phyloP scores from a whole-genome alignment of 192 early-diverging fungal genomes.

The Allomyces javanicus region DNA sequence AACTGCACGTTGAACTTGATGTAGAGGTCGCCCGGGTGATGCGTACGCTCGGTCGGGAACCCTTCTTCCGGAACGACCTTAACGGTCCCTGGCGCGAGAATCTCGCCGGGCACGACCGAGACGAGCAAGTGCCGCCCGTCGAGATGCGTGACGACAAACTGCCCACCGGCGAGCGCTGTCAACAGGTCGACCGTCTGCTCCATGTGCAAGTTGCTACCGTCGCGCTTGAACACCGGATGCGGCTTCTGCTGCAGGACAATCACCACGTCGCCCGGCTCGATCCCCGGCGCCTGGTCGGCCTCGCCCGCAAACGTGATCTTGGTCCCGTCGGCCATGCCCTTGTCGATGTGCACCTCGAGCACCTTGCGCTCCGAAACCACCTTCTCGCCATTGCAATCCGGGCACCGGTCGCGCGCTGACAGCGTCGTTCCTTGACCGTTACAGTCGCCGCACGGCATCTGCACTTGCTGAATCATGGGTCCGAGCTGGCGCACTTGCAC shows the following conservation, averaged over 20 bases:
- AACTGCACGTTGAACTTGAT: constrained; percentile 84
- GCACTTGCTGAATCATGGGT: constrained; percentile 99
- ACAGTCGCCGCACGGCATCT: constrained; percentile 86
- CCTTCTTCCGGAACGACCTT: constrained; percentile 81
- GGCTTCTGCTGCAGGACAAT: constrained; percentile 88
- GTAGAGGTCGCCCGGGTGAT: constrained; percentile 80
- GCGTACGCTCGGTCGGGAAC: constrained; percentile 81
- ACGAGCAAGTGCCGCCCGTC: constrained; percentile 81
- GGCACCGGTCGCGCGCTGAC: constrained; percentile 75
- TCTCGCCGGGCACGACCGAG: constrained; percentile 79
- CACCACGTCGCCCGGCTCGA: constrained; percentile 72
- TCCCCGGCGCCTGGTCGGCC: constrained; percentile 66
- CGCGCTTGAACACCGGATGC: constrained; percentile 63
- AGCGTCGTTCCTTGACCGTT: constrained; percentile 80
- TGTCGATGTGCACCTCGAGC: constrained; percentile 62
- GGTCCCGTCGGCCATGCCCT: constrained; percentile 96
- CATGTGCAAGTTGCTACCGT: constrained; percentile 61
- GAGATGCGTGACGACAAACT: constrained; percentile 74
- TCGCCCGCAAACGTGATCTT: constrained; percentile 80
- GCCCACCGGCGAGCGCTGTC: constrained; percentile 88
- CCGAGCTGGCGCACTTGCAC: constrained; percentile 84
- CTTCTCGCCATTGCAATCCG: constrained; percentile 77
- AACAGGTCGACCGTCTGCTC: constrained; percentile 86
- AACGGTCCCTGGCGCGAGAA: constrained; percentile 75
- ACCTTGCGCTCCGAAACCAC: constrained; percentile 72